Percentiles rank a stretch among this genome's conserved stretches.
These are phyloP conservation scores for Colletotrichum orbiculare DNA, from an alignment of 2,329 filamentous ascomycete species.

Conservation along the genomic window DNA sequence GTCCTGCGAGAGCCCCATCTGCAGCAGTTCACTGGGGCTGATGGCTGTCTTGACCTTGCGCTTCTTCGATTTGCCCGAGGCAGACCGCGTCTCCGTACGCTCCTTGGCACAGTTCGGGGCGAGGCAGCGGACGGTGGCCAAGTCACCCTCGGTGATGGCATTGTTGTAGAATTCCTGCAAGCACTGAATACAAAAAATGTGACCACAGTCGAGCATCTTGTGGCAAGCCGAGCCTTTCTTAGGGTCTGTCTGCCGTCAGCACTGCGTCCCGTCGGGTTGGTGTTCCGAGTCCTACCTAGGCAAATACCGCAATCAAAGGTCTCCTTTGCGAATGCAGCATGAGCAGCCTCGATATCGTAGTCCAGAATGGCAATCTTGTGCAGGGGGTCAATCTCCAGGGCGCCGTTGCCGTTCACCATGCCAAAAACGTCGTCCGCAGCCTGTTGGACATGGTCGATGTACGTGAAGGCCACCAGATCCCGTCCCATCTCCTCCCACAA, in stretches of 20 bases:
- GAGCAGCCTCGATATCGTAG: constrained; percentile 80
- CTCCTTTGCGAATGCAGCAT: constrained; percentile 80
- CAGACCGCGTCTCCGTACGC: constrained; percentile 50
- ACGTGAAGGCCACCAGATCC: constrained; percentile 69
- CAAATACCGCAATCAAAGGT: constrained; percentile 92
- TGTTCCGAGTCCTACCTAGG: constrained; percentile 61
- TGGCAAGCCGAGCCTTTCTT: constrained; percentile 90
- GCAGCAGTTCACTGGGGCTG: constrained; percentile 84
- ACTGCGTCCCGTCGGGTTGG: neutral
- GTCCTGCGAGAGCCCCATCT: constrained; percentile 77
- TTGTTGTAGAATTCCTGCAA: constrained; percentile 90
- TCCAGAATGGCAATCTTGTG: constrained; percentile 80
- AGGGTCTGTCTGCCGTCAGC: constrained; percentile 67
- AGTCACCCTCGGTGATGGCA: constrained; percentile 86
- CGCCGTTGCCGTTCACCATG: constrained; percentile 59
- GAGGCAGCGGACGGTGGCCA: constrained; percentile 83
- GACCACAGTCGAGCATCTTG: constrained; percentile 82
- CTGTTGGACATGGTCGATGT: constrained; percentile 72
- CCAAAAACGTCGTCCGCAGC: constrained; percentile 71
- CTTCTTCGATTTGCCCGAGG: constrained; percentile 50
- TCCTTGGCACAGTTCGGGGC: constrained; percentile 81
- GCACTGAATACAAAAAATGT: constrained; percentile 92
- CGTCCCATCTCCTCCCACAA: constrained; percentile 73
- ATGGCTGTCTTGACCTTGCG: constrained; percentile 74
- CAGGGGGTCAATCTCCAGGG: constrained; percentile 63